phyloP scores from a whole-genome alignment of 2,329 filamentous ascomycete genomes.

The Aspergillus neoniger region DNA sequence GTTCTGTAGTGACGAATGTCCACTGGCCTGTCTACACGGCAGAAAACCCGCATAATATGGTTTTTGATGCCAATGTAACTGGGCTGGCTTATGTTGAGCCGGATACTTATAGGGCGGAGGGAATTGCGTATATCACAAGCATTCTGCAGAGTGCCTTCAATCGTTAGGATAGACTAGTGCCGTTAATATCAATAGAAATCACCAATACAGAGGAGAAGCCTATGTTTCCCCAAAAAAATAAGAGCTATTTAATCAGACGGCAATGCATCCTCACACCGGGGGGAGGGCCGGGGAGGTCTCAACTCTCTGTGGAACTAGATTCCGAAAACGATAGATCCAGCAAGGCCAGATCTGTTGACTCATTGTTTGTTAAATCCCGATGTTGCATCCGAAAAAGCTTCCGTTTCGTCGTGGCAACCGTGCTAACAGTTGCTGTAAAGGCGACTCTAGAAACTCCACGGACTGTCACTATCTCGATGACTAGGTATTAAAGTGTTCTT shows the following conservation, averaged over 20 bases:
- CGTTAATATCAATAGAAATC: too few relatives aligned
- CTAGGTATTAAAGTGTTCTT: background rate
- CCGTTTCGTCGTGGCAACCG: background rate
- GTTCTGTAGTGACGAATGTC: background rate
- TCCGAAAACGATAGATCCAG: background rate
- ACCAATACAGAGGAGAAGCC: too few relatives aligned
- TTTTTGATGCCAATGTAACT: slow-evolving; percentile 11
- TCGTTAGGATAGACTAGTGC: background rate
- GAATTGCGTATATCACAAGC: slow-evolving; percentile 3
- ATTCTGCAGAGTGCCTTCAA: background rate
- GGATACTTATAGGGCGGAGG: slow-evolving; percentile 10
- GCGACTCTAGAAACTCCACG: background rate
- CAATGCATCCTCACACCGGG: background rate
- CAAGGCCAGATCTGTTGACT: background rate
- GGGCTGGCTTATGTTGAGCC: slow-evolving; percentile 5
- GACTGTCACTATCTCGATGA: background rate
- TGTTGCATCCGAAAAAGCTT: background rate
- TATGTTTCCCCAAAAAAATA: too few relatives aligned
- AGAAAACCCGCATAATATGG: slow-evolving; percentile 2
- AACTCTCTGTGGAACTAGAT: background rate
- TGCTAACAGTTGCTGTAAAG: background rate
- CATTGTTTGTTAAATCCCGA: background rate
- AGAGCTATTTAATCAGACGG: background rate
- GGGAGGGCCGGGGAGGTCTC: too few relatives aligned
- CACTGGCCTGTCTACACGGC: slow-evolving; percentile 13